Percentiles rank a stretch among this genome's conserved stretches.
Conservation (phyloP, 2,329 filamentous ascomycete genomes). For the Aspergillus brunneoviolaceus region DNA sequence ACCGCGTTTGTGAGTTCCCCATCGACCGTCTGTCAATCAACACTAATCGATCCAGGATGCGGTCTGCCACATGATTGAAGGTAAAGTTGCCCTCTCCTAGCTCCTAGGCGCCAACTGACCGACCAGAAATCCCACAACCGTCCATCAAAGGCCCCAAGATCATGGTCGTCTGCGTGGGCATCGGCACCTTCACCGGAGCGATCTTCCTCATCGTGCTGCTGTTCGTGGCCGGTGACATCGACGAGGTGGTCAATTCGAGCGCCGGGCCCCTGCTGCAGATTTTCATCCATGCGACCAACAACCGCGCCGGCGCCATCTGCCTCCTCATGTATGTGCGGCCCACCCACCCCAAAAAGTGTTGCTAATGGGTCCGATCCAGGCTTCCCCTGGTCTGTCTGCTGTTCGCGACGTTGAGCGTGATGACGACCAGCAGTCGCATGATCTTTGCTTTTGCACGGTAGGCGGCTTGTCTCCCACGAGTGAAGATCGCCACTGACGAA, state of each 20-base stretch:
- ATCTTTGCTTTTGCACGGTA: conserved; percentile 33
- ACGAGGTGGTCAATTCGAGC: conserved; percentile 54
- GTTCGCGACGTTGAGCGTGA: conserved; percentile 31
- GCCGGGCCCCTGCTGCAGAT: conserved; percentile 62
- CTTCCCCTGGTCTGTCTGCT: conserved; percentile 30
- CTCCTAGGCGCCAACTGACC: neutral
- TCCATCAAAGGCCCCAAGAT: conserved; percentile 61
- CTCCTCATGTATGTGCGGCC: conserved; percentile 53
- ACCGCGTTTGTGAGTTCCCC: conserved; percentile 49
- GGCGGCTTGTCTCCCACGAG: neutral
- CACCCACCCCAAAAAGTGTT: neutral
- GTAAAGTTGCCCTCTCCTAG: conserved; percentile 1
- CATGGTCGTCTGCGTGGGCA: conserved; percentile 63
- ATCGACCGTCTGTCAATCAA: neutral
- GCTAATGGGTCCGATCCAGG: conserved; percentile 18
- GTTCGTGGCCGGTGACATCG: conserved; percentile 60
- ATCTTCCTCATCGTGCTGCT: conserved; percentile 62
- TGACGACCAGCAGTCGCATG: conserved; percentile 35
- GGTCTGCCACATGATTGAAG: conserved; percentile 47
- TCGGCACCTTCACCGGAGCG: conserved; percentile 62
- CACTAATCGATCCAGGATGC: conserved; percentile 29
- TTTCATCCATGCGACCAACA: conserved; percentile 62
- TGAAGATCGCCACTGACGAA: neutral
- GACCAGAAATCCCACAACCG: conserved; percentile 38
- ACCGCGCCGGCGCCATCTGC: conserved; percentile 59